phyloP scores from a whole-genome alignment of 169 alveolate genomes.

The Plasmodium blacklocki region DNA sequence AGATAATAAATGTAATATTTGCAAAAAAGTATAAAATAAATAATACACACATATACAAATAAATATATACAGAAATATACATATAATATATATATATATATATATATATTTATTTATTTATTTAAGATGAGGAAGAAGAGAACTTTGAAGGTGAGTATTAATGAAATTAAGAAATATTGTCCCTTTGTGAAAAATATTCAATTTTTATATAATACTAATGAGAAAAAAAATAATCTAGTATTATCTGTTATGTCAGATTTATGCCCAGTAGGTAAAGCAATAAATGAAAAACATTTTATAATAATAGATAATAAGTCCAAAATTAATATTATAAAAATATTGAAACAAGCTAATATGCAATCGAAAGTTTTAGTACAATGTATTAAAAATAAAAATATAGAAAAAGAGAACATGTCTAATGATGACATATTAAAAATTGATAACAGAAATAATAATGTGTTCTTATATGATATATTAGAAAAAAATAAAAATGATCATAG shows the following conservation, averaged over 20 bases:
- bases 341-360: constrained; percentile 25
- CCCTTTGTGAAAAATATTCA: constrained; percentile 68
- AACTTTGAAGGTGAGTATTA: constrained; percentile 62
- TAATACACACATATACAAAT: too few species aligned
- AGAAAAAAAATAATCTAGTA: constrained; percentile 66
- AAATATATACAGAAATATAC: background rate
- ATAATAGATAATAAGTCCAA: constrained; percentile 71
- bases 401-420: background rate
- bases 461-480: background rate
- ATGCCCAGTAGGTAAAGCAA: constrained; percentile 74
- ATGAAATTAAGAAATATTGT: constrained; percentile 69
- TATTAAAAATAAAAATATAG: constrained; percentile 5
- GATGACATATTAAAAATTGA: background rate
- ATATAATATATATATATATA: background rate
- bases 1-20: too few species aligned
- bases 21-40: too few species aligned
- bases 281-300: constrained; percentile 69
- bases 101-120: background rate
- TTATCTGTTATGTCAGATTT: constrained; percentile 69
- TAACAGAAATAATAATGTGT: background rate
- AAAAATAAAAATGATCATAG: background rate
- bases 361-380: constrained; percentile 17
- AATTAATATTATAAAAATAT: constrained; percentile 53
- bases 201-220: constrained; percentile 22
- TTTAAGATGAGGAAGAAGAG: constrained; percentile 58